These are phyloP conservation scores for Moesziomyces aphidis DNA, from an alignment of 1,284 basidiomycete species.

Conservation along the genomic window DNA sequence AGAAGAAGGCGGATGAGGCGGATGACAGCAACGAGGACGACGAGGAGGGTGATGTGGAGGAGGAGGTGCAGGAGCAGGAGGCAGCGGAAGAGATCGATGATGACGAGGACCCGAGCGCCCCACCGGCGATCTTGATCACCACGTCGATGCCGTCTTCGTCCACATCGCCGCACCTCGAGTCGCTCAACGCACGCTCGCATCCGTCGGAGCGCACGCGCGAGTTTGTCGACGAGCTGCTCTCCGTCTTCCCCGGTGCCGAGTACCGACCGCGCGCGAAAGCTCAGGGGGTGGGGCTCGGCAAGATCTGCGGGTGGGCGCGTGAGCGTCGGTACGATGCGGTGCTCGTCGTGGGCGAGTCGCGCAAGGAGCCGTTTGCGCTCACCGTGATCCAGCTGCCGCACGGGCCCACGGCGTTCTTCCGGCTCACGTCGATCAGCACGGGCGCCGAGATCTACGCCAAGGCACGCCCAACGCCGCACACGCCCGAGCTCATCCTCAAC, in stretches of 20 bases:
- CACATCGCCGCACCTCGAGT: constrained; percentile 56
- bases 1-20: constrained; percentile 4
- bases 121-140: constrained; percentile 62
- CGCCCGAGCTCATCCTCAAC: constrained; percentile 95
- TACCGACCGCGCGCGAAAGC: constrained; percentile 90
- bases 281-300: constrained; percentile 90
- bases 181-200: constrained; percentile 74
- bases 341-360: constrained; percentile 93
- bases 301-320: constrained; percentile 93
- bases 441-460: constrained; percentile 87
- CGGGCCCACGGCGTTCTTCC: constrained; percentile 96
- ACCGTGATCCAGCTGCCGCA: constrained; percentile 90
- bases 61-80: constrained; percentile 50
- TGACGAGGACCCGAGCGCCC: constrained; percentile 55
- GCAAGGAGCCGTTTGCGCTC: constrained; percentile 79
- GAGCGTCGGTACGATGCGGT: constrained; percentile 87
- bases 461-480: constrained; percentile 89
- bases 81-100: constrained; percentile 55
- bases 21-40: constrained; percentile 5
- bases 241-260: constrained; percentile 93
- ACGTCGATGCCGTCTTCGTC: constrained; percentile 64
- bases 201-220: constrained; percentile 69
- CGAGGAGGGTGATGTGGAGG: constrained; percentile 42
- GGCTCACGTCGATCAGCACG: constrained; percentile 86
- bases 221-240: constrained; percentile 83